Evolutionary conservation across 1,284 basidiomycete genomes (phyloP).

Genomic region (Cutaneotrichosporon dermatis): DNA sequence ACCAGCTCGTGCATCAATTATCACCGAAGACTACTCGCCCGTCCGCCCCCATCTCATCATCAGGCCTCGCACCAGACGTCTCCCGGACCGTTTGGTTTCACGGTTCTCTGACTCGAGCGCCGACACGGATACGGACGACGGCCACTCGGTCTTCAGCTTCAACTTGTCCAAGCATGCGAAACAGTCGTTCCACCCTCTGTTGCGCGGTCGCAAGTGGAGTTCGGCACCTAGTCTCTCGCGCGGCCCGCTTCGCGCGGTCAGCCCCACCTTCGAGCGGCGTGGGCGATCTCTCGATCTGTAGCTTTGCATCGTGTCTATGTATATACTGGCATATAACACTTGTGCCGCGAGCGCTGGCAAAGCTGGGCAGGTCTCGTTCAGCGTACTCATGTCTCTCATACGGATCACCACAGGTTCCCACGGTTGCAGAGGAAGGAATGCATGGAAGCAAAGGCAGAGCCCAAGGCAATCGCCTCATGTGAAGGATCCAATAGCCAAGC

Average conservation of each 20-base stretch:
- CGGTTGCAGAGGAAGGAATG: no score
- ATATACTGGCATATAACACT: not conserved
- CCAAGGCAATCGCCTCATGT: no score
- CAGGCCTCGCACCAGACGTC: slow-evolving; percentile 1
- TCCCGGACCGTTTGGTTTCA: slow-evolving; percentile 6
- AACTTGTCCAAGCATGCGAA: not conserved
- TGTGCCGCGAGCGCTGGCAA: no score
- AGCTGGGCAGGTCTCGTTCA: no score
- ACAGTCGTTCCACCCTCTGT: not conserved
- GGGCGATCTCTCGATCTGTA: slow-evolving; percentile 3
- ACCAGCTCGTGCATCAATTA: not conserved
- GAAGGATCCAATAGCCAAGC: no score
- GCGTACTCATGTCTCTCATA: no score
- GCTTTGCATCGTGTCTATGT: not conserved
- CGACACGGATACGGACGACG: slow-evolving; percentile 1
- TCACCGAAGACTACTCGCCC: not conserved
- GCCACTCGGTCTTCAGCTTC: not conserved
- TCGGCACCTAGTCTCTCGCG: not conserved
- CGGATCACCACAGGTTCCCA: no score
- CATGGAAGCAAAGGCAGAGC: no score
- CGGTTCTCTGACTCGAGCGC: slow-evolving; percentile 9
- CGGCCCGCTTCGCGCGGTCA: not conserved
- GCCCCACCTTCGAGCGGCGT: not conserved
- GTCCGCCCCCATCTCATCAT: not conserved
- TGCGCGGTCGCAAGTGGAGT: not conserved